Conservation (phyloP, 2,329 filamentous ascomycete species). For the Epichloe scottii region DNA sequence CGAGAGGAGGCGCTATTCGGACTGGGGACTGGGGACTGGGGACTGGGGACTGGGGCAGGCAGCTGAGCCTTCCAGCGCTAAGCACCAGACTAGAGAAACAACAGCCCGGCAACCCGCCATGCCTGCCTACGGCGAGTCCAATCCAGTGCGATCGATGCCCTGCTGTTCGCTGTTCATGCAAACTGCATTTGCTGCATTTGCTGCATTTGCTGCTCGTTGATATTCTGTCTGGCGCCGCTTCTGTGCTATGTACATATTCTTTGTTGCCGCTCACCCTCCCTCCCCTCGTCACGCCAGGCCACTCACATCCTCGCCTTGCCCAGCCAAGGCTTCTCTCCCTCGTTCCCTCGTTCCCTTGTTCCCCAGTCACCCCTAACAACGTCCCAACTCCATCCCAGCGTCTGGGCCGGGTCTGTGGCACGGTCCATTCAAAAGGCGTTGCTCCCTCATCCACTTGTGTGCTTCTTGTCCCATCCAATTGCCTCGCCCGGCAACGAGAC, state of each 20-base stretch:
- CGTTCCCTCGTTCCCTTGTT: constrained; percentile 3
- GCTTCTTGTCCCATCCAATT: constrained; percentile 18
- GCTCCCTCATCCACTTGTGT: constrained; percentile 22
- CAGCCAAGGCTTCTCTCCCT: not conserved
- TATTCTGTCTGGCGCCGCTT: not conserved
- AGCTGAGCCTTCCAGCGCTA: not conserved
- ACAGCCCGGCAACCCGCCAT: not conserved
- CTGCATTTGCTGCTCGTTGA: not conserved
- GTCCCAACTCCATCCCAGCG: constrained; percentile 16
- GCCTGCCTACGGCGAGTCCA: not conserved
- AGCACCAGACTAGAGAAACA: not conserved
- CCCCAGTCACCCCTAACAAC: constrained; percentile 19
- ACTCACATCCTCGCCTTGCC: not conserved
- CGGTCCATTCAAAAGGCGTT: constrained; percentile 29
- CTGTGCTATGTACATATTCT: not conserved
- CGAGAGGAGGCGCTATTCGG: not conserved
- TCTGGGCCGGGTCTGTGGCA: constrained; percentile 13
- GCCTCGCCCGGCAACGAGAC: constrained; percentile 12
- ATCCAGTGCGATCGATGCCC: not conserved
- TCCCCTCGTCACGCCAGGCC: not conserved
- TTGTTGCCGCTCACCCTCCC: not conserved
- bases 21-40: too few relatives aligned
- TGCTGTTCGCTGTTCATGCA: not conserved
- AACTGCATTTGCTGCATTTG: too few relatives aligned
- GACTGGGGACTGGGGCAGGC: too few relatives aligned